Percentiles rank a stretch among this genome's conserved stretches.
Evolutionary conservation across 2,329 filamentous ascomycete genomes (phyloP).

Genomic region (Alternaria hordeiaustralica): DNA sequence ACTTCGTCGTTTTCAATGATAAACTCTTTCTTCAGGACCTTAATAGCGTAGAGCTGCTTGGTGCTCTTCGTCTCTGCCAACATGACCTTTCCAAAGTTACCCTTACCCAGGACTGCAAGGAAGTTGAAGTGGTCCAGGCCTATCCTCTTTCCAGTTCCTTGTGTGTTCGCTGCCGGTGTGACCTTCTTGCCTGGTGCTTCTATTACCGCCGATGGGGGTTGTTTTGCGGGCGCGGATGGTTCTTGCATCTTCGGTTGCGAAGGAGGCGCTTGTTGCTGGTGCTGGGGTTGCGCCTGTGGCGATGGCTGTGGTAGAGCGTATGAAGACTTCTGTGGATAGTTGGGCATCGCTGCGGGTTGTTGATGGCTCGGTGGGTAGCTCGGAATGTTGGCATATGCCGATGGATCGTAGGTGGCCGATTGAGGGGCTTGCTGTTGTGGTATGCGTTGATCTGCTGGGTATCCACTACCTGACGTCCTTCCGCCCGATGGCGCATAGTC

Average conservation of each 20-base stretch:
- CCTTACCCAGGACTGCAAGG: constrained; percentile 95
- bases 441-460: constrained; percentile 50
- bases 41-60: constrained; percentile 94
- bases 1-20: constrained; percentile 99
- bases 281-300: constrained; percentile 55
- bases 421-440: constrained; percentile 54
- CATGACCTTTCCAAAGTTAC: constrained; percentile 99
- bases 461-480: constrained; percentile 43
- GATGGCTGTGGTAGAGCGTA: constrained; percentile 49
- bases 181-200: constrained; percentile 59
- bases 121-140: constrained; percentile 99
- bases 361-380: constrained; percentile 43
- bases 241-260: constrained; percentile 45
- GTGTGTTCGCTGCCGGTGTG: constrained; percentile 70
- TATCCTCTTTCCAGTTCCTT: constrained; percentile 81
- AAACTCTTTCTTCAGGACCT: constrained; percentile 99
- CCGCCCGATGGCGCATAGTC: constrained; percentile 48
- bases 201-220: constrained; percentile 40
- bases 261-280: constrained; percentile 60
- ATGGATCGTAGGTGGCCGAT: constrained; percentile 75
- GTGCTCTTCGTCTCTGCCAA: constrained; percentile 93
- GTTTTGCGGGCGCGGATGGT: constrained; percentile 38
- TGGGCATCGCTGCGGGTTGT: constrained; percentile 38
- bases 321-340: constrained; percentile 46
- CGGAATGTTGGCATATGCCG: constrained; percentile 68